A percentile compares a stretch with the other conserved stretches of the same genome.
Evolutionary conservation across 345 rosid species (phyloP).

Genomic region (Eucalyptus coolabah): DNA sequence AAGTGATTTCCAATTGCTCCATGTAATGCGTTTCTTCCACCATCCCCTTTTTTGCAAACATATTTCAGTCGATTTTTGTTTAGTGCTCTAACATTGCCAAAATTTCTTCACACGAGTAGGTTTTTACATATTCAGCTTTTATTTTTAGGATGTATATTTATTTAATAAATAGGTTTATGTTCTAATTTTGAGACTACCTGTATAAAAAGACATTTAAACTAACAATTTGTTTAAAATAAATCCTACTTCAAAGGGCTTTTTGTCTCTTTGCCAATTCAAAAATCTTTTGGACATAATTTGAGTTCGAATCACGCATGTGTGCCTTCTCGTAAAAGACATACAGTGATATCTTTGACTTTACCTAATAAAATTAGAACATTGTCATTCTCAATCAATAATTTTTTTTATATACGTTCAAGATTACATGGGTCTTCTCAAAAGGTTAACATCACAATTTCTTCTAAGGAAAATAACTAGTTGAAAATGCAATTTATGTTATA

Average conservation of each 20-base stretch:
- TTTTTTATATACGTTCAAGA: fast-evolving
- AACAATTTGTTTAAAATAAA: too few species aligned
- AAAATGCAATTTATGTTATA: too few species aligned
- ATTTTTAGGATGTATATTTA: background rate
- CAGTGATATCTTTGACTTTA: background rate
- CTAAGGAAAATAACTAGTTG: too few species aligned
- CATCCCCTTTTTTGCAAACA: background rate
- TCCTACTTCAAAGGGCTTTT: too few species aligned
- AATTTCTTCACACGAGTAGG: background rate
- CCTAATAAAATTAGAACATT: background rate
- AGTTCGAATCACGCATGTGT: fast-evolving
- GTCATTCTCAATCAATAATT: background rate
- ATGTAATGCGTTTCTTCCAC: background rate
- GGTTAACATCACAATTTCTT: too few species aligned
- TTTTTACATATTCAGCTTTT: background rate
- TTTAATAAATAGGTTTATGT: background rate
- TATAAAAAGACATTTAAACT: too few species aligned
- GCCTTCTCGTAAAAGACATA: background rate
- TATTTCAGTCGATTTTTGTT: too few species aligned
- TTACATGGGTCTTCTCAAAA: too few species aligned
- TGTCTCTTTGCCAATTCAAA: background rate
- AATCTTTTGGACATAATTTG: background rate
- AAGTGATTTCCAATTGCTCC: background rate
- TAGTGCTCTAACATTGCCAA: background rate
- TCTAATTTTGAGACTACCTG: background rate